Evolutionary conservation across 352 stramenopile species (phyloP).

Genomic region (Peronospora destructor): DNA sequence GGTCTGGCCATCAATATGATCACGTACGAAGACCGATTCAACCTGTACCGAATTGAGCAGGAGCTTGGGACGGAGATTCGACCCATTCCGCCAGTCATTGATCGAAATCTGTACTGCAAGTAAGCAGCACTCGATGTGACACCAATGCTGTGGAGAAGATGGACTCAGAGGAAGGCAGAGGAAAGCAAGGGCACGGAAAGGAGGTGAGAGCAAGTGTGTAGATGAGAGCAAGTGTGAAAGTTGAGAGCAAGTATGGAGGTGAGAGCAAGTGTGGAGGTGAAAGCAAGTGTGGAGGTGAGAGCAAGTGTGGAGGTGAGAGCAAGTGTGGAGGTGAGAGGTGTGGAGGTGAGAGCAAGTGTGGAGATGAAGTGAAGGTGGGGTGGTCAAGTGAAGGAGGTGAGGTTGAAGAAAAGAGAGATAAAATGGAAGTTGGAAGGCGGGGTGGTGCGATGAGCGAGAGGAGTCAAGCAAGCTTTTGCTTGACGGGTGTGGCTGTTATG

Average conservation of each 20-base stretch:
- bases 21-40: conserved; percentile 98
- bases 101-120: conserved; percentile 97
- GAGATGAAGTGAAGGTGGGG: not conserved
- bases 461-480: not conserved
- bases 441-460: not conserved
- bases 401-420: not conserved
- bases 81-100: conserved; percentile 96
- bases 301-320: not conserved
- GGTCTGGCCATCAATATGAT: conserved; percentile 99
- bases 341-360: not conserved
- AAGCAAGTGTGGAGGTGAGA: not conserved
- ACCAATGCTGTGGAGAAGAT: conserved; percentile 3
- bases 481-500: not conserved
- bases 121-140: conserved; percentile 24
- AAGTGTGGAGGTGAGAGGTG: not conserved
- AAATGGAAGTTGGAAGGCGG: not conserved
- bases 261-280: no score
- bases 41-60: conserved; percentile 97
- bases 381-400: not conserved
- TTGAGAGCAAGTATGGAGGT: not conserved
- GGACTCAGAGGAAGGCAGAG: not conserved
- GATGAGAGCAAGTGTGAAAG: conserved; percentile 8
- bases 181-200: not conserved
- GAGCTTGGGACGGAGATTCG: conserved; percentile 99
- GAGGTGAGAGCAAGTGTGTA: not conserved